phyloP scores from a whole-genome alignment of 2,329 filamentous ascomycete genomes.

The Diaporthe amygdali region DNA sequence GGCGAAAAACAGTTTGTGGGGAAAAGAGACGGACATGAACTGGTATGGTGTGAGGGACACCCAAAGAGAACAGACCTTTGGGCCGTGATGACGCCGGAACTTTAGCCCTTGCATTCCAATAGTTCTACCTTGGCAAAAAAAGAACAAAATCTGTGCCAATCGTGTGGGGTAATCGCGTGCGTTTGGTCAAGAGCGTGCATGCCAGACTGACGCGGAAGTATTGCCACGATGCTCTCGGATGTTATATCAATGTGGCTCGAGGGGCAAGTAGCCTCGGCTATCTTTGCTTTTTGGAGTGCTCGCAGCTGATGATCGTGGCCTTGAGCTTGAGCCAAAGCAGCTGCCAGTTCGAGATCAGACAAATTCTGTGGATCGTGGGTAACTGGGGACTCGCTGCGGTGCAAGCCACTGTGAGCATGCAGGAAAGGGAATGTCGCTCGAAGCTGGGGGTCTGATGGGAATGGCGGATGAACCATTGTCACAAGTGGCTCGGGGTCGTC shows the following conservation, averaged over 20 bases:
- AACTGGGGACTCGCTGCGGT: neutral
- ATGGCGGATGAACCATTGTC: neutral
- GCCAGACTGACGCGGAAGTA: neutral
- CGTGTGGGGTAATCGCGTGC: neutral
- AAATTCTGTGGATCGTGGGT: neutral
- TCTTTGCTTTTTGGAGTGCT: neutral
- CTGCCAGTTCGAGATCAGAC: neutral
- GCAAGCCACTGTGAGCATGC: neutral
- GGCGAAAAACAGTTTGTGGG: neutral
- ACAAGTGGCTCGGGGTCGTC: neutral
- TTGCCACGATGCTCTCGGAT: neutral
- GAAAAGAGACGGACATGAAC: neutral
- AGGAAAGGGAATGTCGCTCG: neutral
- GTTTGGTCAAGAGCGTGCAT: neutral
- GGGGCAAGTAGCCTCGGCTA: neutral
- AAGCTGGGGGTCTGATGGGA: neutral
- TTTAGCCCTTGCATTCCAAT: constrained; percentile 1
- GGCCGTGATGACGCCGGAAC: neutral
- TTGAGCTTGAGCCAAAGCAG: neutral
- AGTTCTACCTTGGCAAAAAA: neutral
- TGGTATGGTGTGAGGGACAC: neutral
- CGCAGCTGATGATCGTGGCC: neutral
- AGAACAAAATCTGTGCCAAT: neutral
- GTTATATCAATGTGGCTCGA: neutral
- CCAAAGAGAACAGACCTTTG: neutral